phyloP scores from a whole-genome alignment of 2,329 filamentous ascomycete species.

The Coleophoma eucalyptorum region DNA sequence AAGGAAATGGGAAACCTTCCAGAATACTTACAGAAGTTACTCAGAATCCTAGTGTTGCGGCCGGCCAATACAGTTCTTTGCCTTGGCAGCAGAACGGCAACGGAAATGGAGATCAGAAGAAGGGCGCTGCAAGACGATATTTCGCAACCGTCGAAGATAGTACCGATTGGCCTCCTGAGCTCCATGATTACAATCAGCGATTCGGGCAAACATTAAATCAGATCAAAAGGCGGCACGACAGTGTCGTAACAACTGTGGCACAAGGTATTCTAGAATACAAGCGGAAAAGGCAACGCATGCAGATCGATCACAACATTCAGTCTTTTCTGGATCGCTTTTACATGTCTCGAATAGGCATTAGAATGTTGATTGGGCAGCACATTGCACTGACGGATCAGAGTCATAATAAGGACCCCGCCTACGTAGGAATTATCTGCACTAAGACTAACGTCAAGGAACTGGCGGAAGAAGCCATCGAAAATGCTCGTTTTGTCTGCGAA shows the following conservation, averaged over 20 bases:
- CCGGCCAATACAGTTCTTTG: slow-evolving; percentile 73
- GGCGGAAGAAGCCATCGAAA: slow-evolving; percentile 95
- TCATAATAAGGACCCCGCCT: slow-evolving; percentile 83
- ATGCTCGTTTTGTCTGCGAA: slow-evolving; percentile 97
- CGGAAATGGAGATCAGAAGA: slow-evolving; percentile 44
- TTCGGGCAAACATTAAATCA: slow-evolving; percentile 86
- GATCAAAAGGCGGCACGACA: slow-evolving; percentile 94
- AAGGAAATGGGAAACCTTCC: slow-evolving; percentile 47
- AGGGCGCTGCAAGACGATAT: slow-evolving; percentile 65
- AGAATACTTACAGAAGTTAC: slow-evolving; percentile 78
- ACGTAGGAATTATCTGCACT: slow-evolving; percentile 98
- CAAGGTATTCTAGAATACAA: slow-evolving; percentile 99
- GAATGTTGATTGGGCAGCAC: slow-evolving; percentile 98
- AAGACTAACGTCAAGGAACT: slow-evolving; percentile 96
- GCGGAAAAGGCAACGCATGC: slow-evolving; percentile 91
- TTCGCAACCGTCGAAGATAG: slow-evolving; percentile 89
- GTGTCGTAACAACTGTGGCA: slow-evolving; percentile 96
- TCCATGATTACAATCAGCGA: slow-evolving; percentile 88
- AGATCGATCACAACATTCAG: slow-evolving; percentile 97
- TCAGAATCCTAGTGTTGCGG: slow-evolving; percentile 82
- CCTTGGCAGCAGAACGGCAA: slow-evolving; percentile 35
- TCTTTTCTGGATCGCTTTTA: slow-evolving; percentile 98
- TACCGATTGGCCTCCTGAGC: slow-evolving; percentile 87
- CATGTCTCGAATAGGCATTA: slow-evolving; percentile 98
- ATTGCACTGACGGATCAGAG: slow-evolving; percentile 94